Evolutionary conservation across 495 filamentous ascomycete genomes (phyloP), one percentile per base, ranked within the genome.

Genomic region (Tuber umbilicatum): DNA sequence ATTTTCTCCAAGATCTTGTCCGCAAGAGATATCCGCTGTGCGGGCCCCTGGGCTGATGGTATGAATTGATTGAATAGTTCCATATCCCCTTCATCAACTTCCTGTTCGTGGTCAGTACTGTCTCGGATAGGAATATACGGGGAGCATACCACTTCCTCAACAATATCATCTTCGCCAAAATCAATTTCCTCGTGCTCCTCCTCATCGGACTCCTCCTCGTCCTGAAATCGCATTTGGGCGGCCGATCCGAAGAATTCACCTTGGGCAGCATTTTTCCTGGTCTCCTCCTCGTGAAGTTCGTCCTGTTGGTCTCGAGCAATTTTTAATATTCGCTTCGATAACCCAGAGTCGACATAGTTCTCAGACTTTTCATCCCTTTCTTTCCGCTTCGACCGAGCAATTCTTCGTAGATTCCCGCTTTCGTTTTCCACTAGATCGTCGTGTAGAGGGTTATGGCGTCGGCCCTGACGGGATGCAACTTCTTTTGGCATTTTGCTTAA

Each of bases 1-100:
- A 99, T 99, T 84, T 96, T 97, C 78, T 93, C 89, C 21, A 99
- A 84, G 72, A 97, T 97, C 71, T 98, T 84, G 79, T 95, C 95
- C 42, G 96, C 92, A 70, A 99, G 86, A 80, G 97, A 94, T 72
- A 92, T 93, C 17, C 89, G 87, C 69, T 86, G 85, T 41, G 89
- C 85, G 19, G 87, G 79, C 78, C 83, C 82, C 35, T 83, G 83
- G 42, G 60, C 76, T 21, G 86, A 86, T 2, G 92, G 92, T 79
- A 97, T 87, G 84, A 97, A 97, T 73, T 90, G 91, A 83, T 96
- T 92, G 85, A 96, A 99, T 70, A 91, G 90, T 72, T 92, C 93
- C 50, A 97, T 85, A 82, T 99, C 95, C 69, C 89, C 89, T n/a
- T 94, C 93, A 74, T 96, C 93, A 50, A 97, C 86, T 80, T 97